Evolutionary conservation across 139 green algal species (phyloP).

Genomic region (Klebsormidium nitens): DNA sequence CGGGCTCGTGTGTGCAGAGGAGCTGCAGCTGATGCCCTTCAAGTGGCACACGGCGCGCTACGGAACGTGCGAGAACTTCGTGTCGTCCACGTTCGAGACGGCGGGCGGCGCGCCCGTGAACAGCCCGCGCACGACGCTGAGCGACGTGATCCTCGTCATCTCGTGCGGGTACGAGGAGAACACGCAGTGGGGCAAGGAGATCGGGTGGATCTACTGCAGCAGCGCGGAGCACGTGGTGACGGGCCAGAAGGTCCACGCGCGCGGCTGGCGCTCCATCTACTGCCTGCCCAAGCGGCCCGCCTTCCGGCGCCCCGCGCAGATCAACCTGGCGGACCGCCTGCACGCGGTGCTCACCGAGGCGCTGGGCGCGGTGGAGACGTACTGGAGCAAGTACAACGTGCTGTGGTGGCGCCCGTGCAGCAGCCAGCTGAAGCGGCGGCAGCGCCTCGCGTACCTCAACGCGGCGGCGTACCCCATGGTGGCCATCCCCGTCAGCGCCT

Average conservation of each 20-base stretch:
- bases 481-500: slow-evolving; percentile 26
- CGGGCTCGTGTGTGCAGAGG: too few relatives aligned
- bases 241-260: slow-evolving; percentile 25
- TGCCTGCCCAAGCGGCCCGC: slow-evolving; percentile 16
- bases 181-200: slow-evolving; percentile 37
- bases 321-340: slow-evolving; percentile 28
- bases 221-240: slow-evolving; percentile 34
- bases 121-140: slow-evolving; percentile 16
- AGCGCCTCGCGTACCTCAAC: slow-evolving; percentile 36
- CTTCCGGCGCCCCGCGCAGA: slow-evolving; percentile 31
- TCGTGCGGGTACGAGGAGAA: slow-evolving; percentile 43
- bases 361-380: slow-evolving; percentile 27
- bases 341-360: slow-evolving; percentile 22
- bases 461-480: slow-evolving; percentile 39
- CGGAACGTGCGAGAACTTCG: background rate
- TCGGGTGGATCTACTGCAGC: slow-evolving; percentile 30
- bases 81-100: slow-evolving; percentile 21
- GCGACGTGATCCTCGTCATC: slow-evolving; percentile 37
- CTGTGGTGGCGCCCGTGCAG: slow-evolving; percentile 10
- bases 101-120: slow-evolving; percentile 10
- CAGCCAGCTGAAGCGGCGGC: slow-evolving; percentile 7
- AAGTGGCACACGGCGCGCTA: background rate
- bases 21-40: background rate
- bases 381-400: slow-evolving; percentile 12
- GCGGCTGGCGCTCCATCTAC: slow-evolving; percentile 32